Conservation (phyloP, 2,329 filamentous ascomycete species). For the Fusarium sp. region DNA sequence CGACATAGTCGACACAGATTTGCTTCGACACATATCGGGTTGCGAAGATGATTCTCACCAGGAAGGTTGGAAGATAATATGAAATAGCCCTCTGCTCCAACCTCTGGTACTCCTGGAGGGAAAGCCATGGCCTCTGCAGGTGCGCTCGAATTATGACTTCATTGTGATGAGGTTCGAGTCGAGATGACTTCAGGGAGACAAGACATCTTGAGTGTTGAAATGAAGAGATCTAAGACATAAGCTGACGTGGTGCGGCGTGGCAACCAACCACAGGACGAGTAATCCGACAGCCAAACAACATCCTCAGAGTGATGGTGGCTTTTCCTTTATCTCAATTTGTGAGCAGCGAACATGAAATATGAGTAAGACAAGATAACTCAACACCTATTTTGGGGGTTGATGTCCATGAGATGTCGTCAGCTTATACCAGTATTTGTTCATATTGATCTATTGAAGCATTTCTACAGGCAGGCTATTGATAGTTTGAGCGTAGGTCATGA, state of each 20-base stretch:
- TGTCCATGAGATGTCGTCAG: too few relatives aligned
- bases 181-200: background rate
- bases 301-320: too few relatives aligned
- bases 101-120: rapidly evolving
- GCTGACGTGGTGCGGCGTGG: background rate
- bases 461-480: constrained; percentile 16
- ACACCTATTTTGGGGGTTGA: too few relatives aligned
- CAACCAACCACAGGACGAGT: background rate
- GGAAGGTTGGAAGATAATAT: background rate
- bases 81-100: background rate
- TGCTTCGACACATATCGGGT: constrained; percentile 10
- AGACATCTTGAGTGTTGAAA: background rate
- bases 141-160: rapidly evolving
- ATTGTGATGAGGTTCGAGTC: background rate
- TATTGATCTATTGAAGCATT: too few relatives aligned
- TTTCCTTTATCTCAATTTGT: background rate
- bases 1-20: constrained; percentile 1
- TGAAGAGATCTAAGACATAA: background rate
- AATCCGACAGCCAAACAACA: background rate
- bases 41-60: constrained; percentile 5
- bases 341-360: background rate
- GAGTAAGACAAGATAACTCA: background rate
- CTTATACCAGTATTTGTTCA: too few relatives aligned
- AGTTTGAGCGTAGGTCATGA: constrained; percentile 28
- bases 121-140: background rate